A percentile compares a stretch with the other conserved stretches of the same genome.
phyloP scores from a whole-genome alignment of 495 filamentous ascomycete species.

The Daldinia bambusicola region DNA sequence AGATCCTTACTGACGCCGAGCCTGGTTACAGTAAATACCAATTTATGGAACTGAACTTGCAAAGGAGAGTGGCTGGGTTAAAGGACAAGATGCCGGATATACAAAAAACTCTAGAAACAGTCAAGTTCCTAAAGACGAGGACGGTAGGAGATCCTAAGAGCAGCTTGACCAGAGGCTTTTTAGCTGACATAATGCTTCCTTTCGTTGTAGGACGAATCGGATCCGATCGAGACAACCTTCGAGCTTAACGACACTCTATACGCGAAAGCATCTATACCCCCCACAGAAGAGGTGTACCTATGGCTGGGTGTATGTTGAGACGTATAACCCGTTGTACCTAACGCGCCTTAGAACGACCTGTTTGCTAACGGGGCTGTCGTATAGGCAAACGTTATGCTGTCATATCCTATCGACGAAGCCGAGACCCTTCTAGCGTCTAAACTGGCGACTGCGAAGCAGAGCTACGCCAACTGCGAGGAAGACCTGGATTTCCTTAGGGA shows the following conservation, averaged over 20 bases:
- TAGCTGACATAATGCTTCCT: constrained; percentile 14
- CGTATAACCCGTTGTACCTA: neutral
- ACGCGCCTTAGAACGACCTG: neutral
- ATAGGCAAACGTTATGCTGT: constrained; percentile 95
- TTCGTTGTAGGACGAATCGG: constrained; percentile 54
- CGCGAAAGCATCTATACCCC: constrained; percentile 82
- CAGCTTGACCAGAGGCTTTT: neutral
- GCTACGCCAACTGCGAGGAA: constrained; percentile 87
- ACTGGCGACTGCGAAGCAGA: constrained; percentile 79
- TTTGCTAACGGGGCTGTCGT: constrained; percentile 20
- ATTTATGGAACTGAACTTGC: constrained; percentile 97
- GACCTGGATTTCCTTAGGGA: constrained; percentile 95
- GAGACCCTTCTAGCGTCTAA: constrained; percentile 81
- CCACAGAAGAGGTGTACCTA: constrained; percentile 92
- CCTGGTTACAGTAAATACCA: constrained; percentile 82
- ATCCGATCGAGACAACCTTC: constrained; percentile 88
- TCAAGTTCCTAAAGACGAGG: constrained; percentile 78
- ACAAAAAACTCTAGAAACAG: constrained; percentile 95
- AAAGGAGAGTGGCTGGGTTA: constrained; percentile 80
- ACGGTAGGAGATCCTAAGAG: constrained; percentile 59
- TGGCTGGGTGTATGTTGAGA: constrained; percentile 80
- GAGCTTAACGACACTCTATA: constrained; percentile 96
- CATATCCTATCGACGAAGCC: constrained; percentile 91
- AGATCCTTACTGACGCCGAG: constrained; percentile 19
- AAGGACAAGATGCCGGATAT: constrained; percentile 98